These are phyloP conservation scores for Dryas integrifolia DNA, from an alignment of 331 rosid species.

Conservation along the genomic window DNA sequence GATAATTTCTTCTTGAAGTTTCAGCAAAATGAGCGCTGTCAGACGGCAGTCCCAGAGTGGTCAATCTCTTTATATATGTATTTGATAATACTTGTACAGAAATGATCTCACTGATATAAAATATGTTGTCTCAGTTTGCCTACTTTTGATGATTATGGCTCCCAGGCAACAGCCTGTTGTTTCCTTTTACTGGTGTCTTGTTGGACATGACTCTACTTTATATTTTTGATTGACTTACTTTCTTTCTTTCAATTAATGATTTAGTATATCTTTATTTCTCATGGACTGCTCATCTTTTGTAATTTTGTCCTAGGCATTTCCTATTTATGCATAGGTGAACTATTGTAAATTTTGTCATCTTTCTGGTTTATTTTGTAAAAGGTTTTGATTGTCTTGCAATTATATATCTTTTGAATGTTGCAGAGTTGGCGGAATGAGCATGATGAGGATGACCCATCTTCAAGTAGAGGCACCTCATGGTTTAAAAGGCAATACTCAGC, in stretches of 20 bases:
- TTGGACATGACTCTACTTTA: neutral
- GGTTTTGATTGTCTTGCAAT: constrained; percentile 6
- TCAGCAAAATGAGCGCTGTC: neutral
- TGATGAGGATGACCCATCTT: constrained; percentile 57
- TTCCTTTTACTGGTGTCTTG: neutral
- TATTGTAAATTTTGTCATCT: neutral
- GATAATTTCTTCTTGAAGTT: neutral
- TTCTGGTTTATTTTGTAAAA: neutral
- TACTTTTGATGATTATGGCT: neutral
- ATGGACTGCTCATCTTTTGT: neutral
- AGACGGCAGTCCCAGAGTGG: neutral
- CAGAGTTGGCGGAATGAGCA: constrained; percentile 57
- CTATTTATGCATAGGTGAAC: constrained; percentile 2
- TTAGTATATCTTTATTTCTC: neutral
- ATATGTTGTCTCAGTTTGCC: neutral
- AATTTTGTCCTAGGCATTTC: neutral
- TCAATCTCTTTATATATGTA: neutral
- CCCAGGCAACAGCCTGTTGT: neutral
- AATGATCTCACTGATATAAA: neutral
- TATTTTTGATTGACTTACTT: neutral
- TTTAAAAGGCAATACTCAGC: constrained; percentile 48
- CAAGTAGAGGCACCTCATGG: constrained; percentile 63
- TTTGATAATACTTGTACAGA: neutral
- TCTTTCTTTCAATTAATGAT: neutral
- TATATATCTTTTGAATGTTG: constrained; percentile 7